A percentile compares a stretch with the other conserved stretches of the same genome.
Evolutionary conservation across 23 red algal species (phyloP).

Genomic region (Gracilaria domingensis): DNA sequence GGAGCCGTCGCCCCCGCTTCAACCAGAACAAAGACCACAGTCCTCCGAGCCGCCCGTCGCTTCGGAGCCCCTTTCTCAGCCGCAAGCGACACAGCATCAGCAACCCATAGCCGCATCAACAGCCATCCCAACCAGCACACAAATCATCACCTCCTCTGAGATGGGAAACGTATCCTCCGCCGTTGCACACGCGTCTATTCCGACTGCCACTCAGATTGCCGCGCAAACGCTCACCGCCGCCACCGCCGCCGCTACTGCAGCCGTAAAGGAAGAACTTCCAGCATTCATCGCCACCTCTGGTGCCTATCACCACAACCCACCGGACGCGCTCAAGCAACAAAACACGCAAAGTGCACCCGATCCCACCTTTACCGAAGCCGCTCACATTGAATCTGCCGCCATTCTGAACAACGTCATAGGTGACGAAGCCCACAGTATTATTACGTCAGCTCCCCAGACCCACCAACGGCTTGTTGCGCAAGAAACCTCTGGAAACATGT

Average conservation of each 20-base stretch:
- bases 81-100: not conserved
- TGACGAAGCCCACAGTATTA: not conserved
- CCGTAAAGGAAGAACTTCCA: conserved; percentile 1
- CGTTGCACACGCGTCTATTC: not conserved
- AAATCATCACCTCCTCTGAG: not conserved
- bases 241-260: not conserved
- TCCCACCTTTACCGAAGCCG: not conserved
- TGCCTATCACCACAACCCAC: not conserved
- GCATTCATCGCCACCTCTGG: not conserved
- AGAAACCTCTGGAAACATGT: not conserved
- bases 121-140: not conserved
- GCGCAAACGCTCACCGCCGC: not conserved
- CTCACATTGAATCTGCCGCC: conserved; percentile 18
- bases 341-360: not conserved
- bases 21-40: not conserved
- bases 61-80: not conserved
- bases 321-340: not conserved
- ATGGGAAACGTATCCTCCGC: not conserved
- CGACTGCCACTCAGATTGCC: not conserved
- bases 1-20: not conserved
- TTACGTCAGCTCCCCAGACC: not conserved
- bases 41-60: not conserved
- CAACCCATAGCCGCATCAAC: not conserved
- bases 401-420: conserved; percentile 1
- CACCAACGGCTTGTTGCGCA: not conserved